A percentile compares a stretch with the other conserved stretches of the same genome.
phyloP scores from a whole-genome alignment of 768 basidiomycete genomes.

The Rubroboletus pulcherrimus region DNA sequence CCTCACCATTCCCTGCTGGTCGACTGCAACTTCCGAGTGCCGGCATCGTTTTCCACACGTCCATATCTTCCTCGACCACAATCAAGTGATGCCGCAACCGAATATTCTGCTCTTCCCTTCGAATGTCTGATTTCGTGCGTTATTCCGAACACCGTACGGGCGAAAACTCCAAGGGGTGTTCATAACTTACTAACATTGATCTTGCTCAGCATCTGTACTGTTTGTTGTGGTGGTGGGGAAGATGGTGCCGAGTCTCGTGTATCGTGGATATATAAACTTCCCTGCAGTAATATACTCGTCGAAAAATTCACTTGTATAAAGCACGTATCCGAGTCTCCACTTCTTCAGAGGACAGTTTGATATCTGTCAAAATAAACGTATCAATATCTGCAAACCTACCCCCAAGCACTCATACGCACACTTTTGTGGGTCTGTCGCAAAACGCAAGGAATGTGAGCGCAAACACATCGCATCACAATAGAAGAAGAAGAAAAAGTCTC shows the following conservation, averaged over 20 bases:
- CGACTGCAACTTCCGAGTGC: too few relatives aligned
- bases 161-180: too few relatives aligned
- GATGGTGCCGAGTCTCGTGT: background rate
- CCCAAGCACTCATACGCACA: slow-evolving; percentile 33
- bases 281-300: background rate
- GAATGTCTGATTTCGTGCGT: too few relatives aligned
- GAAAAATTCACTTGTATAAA: slow-evolving; percentile 43
- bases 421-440: slow-evolving; percentile 45
- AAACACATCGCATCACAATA: background rate
- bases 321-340: slow-evolving; percentile 67
- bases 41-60: too few relatives aligned
- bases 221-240: background rate
- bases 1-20: too few relatives aligned
- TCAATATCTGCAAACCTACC: slow-evolving; percentile 7
- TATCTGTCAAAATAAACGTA: slow-evolving; percentile 47
- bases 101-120: too few relatives aligned
- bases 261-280: background rate
- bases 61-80: too few relatives aligned
- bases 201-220: too few relatives aligned
- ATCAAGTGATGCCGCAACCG: too few relatives aligned
- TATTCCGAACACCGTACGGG: too few relatives aligned
- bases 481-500: slow-evolving; percentile 21
- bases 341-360: slow-evolving; percentile 71
- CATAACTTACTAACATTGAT: too few relatives aligned
- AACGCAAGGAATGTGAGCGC: background rate